Evolutionary conservation across 371 early-diverging fungal species (phyloP), one percentile per base, ranked within the genome.

Genomic region (Zychaea mexicana): DNA sequence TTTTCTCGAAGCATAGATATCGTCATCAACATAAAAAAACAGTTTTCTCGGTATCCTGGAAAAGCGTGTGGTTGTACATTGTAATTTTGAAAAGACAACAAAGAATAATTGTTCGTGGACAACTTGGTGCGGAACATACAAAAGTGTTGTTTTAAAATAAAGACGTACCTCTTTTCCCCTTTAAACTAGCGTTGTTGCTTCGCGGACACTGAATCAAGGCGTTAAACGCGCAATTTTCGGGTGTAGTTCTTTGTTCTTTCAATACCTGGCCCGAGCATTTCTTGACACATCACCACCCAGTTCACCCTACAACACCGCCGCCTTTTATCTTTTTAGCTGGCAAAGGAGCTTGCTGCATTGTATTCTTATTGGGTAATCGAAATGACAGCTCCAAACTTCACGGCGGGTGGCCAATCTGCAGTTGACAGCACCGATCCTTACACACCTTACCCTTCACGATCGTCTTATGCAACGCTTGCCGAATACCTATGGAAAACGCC

Each of bases 401-500:
- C 19, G 22, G 6, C n/a, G 22, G 22, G 24, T 13, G 49, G 49
- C 4, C 49, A 49, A 22, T 49, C 49, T 13, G 19, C 49, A 19
- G 49, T 1, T 49, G 49, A 49, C 49, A 13, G 10, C 19, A 19
- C 6, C n/a, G 6, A 10, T 19, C 4, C 45, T 21, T 38, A 36
- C 19, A 61, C 61, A 6, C 46, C 60, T n/a, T 68, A 57, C 13
- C 45, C 45, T 33, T 30, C 32, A 31, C 10, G 32, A 13, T 33
- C 55, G 31, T 55, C 57, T 39, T 58, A 58, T 26, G n/a, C 59
- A 12, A 58, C 59, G 15, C 66, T 79, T 2, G 70, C 75, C 5
- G 70, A 74, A 28, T 77, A 66, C 36, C 47, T 79, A 36, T 77
- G 80, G 80, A 71, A 75, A 36, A 60, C 78, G 9, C 81, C 81